Evolutionary conservation across 2,329 filamentous ascomycete genomes (phyloP).

Genomic region (Endocalyx cinctus): DNA sequence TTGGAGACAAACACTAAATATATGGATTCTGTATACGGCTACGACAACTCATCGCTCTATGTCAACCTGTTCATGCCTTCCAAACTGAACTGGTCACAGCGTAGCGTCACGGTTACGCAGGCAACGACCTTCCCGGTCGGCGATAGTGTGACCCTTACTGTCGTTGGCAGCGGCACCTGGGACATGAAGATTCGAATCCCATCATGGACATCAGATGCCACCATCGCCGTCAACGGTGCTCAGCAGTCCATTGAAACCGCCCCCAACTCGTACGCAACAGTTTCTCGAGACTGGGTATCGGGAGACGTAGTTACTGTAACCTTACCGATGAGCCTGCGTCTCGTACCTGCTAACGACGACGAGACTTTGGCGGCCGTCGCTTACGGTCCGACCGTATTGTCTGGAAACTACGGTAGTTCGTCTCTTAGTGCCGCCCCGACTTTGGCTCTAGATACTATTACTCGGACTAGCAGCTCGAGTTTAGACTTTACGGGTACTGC

Average conservation of each 20-base stretch:
- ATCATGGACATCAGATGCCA: slow-evolving; percentile 36
- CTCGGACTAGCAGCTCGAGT: slow-evolving; percentile 12
- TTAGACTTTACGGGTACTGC: slow-evolving; percentile 31
- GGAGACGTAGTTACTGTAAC: slow-evolving; percentile 38
- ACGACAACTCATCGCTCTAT: slow-evolving; percentile 36
- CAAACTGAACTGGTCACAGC: slow-evolving; percentile 37
- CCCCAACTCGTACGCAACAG: slow-evolving; percentile 36
- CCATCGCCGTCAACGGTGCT: slow-evolving; percentile 38
- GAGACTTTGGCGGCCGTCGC: slow-evolving; percentile 37
- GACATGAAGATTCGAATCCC: slow-evolving; percentile 41
- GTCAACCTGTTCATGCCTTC: slow-evolving; percentile 48
- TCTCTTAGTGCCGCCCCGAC: slow-evolving; percentile 21
- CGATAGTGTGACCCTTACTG: slow-evolving; percentile 34
- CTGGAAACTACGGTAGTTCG: slow-evolving; percentile 38
- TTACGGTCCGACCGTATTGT: slow-evolving; percentile 41
- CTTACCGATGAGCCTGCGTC: slow-evolving; percentile 41
- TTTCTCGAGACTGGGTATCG: slow-evolving; percentile 36
- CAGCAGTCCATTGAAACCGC: slow-evolving; percentile 16
- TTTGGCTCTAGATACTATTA: slow-evolving; percentile 25
- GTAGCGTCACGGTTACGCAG: slow-evolving; percentile 36
- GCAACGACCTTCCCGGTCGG: slow-evolving; percentile 36
- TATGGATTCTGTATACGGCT: slow-evolving; percentile 48
- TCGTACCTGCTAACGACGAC: slow-evolving; percentile 44
- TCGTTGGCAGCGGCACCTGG: slow-evolving; percentile 29
- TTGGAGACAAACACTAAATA: slow-evolving; percentile 51